A percentile compares a stretch with the other conserved stretches of the same genome.
phyloP scores from a whole-genome alignment of 2,329 filamentous ascomycete species.

The Alternaria sp. region DNA sequence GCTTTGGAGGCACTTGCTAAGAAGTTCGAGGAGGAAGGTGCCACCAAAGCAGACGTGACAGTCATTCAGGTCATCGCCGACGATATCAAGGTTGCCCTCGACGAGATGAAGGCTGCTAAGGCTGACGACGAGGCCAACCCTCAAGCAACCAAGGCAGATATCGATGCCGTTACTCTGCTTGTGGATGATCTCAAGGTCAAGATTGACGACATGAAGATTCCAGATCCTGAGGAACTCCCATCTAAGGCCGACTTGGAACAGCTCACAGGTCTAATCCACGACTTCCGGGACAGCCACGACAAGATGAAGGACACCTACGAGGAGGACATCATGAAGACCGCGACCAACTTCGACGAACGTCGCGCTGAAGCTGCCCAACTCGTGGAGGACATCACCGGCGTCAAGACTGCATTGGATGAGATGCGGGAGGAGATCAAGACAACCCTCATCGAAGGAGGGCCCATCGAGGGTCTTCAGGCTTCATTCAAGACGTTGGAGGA shows the following conservation, averaged over 20 bases:
- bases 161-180: constrained; percentile 79
- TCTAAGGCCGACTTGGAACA: constrained; percentile 77
- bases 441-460: constrained; percentile 77
- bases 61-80: constrained; percentile 79
- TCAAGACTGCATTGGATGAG: constrained; percentile 78
- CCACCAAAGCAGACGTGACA: constrained; percentile 79
- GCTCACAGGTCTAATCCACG: constrained; percentile 60
- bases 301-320: constrained; percentile 76
- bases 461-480: constrained; percentile 63
- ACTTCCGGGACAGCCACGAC: constrained; percentile 65
- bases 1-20: constrained; percentile 69
- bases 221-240: constrained; percentile 73
- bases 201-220: constrained; percentile 74
- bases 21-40: constrained; percentile 70
- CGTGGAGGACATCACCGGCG: constrained; percentile 76
- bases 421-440: constrained; percentile 77
- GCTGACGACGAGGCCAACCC: constrained; percentile 59
- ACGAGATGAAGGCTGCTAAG: constrained; percentile 66
- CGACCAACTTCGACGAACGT: constrained; percentile 81
- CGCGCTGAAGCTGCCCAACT: constrained; percentile 83
- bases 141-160: constrained; percentile 78
- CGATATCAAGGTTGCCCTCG: constrained; percentile 75
- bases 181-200: constrained; percentile 85
- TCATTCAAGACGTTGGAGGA: constrained; percentile 74
- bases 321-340: constrained; percentile 74